Percentiles rank a stretch among this genome's conserved stretches.
phyloP scores from a whole-genome alignment of 345 rosid species.

The Bruguiera parviflora region DNA sequence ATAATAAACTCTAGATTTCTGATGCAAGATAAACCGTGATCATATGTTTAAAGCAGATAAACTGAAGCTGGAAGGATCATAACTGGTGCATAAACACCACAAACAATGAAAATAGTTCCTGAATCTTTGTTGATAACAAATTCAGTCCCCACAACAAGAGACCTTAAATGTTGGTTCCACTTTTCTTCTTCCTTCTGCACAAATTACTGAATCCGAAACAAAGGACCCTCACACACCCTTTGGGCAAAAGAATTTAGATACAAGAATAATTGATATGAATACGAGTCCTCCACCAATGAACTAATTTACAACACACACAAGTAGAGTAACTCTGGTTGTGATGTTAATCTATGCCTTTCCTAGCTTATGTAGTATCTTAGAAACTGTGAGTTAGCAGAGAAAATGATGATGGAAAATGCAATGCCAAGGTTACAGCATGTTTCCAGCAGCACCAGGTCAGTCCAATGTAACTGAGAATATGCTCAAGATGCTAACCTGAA shows the following conservation, averaged over 20 bases:
- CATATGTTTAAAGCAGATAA: no score
- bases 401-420: slow-evolving; percentile 11
- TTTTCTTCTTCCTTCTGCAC: slow-evolving; percentile 11
- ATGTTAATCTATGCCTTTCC: slow-evolving; percentile 22
- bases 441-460: slow-evolving; percentile 1
- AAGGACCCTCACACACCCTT: neutral
- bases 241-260: slow-evolving; percentile 1
- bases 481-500: neutral
- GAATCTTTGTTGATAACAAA: neutral
- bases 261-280: slow-evolving; percentile 25
- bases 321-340: slow-evolving; percentile 14
- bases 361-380: slow-evolving; percentile 16
- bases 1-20: no score
- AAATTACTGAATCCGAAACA: slow-evolving; percentile 4
- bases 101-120: neutral
- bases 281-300: slow-evolving; percentile 15
- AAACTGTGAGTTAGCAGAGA: slow-evolving; percentile 19
- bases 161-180: slow-evolving; percentile 7
- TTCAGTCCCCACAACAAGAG: neutral
- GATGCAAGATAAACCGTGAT: no score
- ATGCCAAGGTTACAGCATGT: neutral
- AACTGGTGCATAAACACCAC: neutral
- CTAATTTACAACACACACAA: slow-evolving; percentile 33
- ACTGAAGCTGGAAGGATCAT: no score
- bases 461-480: neutral